Base-by-base conservation (phyloP, 768 basidiomycete genomes). In the Kwoniella sp. region DNA sequence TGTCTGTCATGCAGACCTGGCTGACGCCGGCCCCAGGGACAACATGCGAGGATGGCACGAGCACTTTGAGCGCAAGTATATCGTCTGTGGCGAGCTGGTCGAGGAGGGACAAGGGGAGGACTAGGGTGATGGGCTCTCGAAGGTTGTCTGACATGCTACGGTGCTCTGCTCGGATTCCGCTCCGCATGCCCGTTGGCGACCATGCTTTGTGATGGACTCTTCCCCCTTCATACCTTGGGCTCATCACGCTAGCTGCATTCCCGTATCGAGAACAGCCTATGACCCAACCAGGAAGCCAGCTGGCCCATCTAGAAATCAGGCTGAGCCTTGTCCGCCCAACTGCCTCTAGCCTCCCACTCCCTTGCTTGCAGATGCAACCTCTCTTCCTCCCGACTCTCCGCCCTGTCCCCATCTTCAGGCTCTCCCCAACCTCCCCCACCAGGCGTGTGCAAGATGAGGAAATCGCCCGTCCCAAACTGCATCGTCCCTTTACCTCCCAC, bases 31-130 rank as follows among this genome's bases (percentile, higher is more conserved):
- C n/a, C n/a, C n/a, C 65, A 92, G 91, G 44, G 89, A 92, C 54
- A 93, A 93, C 70, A 93, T 95, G 91, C 83, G 80, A 75, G 87
- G 88, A 20, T 96, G 91, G 91, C 85, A 89, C 56, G 88, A 90
- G 20, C 91, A 93, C 71, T 95, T 96, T 75, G 81, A 83, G 33
- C 84, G 83, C 80, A 95, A 93, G 72, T 93, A 95, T 70, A 88
- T 89, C 67, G 75, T 89, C 42, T 90, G 89, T 66, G 91, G 91
- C 36, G 85, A 82, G 65, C 80, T 96, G 22, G 86, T 91, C 46
- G 86, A 91, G 23, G 48, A 55, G 22, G 32, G 39, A 11, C 29
- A 53, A 38, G 47, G 15, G 23, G 36, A 32, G 7, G 45, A 31
- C 11, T 29, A 36, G 33, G 27, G 32, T 19, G 23, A 11, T 5